Conservation (phyloP, 352 stramenopile genomes). For the Globisporangium perplexum region DNA sequence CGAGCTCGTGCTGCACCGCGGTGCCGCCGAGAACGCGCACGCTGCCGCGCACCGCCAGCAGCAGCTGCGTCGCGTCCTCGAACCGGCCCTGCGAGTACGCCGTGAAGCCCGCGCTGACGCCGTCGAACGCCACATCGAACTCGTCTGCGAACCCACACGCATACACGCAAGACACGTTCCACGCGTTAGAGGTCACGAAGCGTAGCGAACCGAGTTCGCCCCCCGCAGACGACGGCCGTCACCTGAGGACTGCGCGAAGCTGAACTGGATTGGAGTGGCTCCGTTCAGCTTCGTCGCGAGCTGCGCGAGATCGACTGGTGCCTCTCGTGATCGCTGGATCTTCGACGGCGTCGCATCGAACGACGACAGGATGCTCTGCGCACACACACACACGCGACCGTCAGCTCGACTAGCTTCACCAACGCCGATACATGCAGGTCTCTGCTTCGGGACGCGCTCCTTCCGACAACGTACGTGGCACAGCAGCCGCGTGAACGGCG, state of each 20-base stretch:
- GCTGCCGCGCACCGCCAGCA: conserved; percentile 60
- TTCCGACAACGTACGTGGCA: conserved; percentile 36
- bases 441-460: too few relatives aligned
- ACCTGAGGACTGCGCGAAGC: conserved; percentile 32
- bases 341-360: conserved; percentile 21
- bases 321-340: conserved; percentile 13
- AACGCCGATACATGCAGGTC: too few relatives aligned
- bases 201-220: not conserved
- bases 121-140: conserved; percentile 36
- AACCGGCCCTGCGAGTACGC: conserved; percentile 61
- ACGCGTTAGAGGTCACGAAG: not conserved
- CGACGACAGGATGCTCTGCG: conserved; percentile 54
- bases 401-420: not conserved
- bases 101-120: conserved; percentile 60
- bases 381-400: not conserved
- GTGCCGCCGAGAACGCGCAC: conserved; percentile 70
- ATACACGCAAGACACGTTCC: too few relatives aligned
- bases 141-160: conserved; percentile 18
- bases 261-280: conserved; percentile 42
- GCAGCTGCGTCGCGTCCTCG: conserved; percentile 40
- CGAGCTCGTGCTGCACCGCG: conserved; percentile 61
- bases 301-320: conserved; percentile 33
- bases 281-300: conserved; percentile 34
- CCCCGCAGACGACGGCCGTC: not conserved
- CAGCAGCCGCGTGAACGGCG: conserved; percentile 45